phyloP scores from a whole-genome alignment of 371 early-diverging fungal genomes.

The Mortierella sp. region DNA sequence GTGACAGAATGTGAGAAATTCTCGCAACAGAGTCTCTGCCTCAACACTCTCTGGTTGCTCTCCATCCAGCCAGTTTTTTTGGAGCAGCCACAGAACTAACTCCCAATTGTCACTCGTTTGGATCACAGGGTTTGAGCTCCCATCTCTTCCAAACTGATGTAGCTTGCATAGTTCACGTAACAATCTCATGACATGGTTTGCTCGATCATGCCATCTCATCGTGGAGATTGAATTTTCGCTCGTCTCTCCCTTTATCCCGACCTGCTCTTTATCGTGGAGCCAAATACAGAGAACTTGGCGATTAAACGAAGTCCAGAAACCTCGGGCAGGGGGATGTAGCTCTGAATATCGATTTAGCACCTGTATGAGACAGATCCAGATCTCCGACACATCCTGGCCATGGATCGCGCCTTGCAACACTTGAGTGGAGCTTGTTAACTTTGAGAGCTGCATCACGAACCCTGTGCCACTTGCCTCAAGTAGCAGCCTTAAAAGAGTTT shows the following conservation, averaged over 20 bases:
- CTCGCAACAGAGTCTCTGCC: conserved; percentile 19
- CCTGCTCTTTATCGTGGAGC: not conserved
- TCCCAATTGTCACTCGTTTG: conserved; percentile 32
- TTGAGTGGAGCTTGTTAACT: not conserved
- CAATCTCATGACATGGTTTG: conserved; percentile 8
- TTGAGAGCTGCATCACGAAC: conserved; percentile 8
- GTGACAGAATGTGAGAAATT: conserved; percentile 29
- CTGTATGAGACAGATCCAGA: conserved; percentile 47
- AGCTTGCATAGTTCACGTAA: conserved; percentile 26
- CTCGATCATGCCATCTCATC: not conserved
- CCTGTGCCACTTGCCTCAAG: conserved; percentile 8
- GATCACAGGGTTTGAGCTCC: conserved; percentile 22
- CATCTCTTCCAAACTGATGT: conserved; percentile 44
- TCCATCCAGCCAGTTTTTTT: conserved; percentile 17
- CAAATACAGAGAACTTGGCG: conserved; percentile 8
- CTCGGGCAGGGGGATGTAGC: not conserved
- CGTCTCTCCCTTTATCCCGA: not conserved
- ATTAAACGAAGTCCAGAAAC: conserved; percentile 43
- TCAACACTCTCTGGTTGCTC: not conserved
- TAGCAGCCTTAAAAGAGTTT: conserved; percentile 12
- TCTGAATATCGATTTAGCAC: conserved; percentile 14
- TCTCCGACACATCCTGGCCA: conserved; percentile 27
- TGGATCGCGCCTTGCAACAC: conserved; percentile 1
- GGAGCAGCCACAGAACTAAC: conserved; percentile 22
- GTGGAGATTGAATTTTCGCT: not conserved